phyloP scores from a whole-genome alignment of 2,329 filamentous ascomycete species.

The Colletotrichum scovillei region DNA sequence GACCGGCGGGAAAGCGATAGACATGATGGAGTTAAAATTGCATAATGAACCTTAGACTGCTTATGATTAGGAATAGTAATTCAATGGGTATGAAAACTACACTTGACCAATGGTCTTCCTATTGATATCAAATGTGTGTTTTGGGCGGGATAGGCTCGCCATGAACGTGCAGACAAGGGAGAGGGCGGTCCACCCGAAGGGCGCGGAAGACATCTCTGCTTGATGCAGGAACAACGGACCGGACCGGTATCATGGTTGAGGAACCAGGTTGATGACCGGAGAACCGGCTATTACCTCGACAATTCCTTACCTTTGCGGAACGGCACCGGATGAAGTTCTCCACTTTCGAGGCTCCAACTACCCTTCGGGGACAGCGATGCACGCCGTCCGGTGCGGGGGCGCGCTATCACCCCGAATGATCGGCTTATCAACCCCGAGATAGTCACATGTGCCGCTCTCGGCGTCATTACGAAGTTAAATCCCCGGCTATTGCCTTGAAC shows the following conservation, averaged over 20 bases:
- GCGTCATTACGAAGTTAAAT: not conserved
- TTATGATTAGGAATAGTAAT: too few species aligned
- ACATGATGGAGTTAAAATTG: too few species aligned
- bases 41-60: accelerated
- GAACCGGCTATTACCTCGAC: slow-evolving; percentile 15
- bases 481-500: not conserved
- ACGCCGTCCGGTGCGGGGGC: slow-evolving; percentile 18
- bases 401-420: not conserved
- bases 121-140: too few species aligned
- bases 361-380: slow-evolving; percentile 25
- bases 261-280: slow-evolving; percentile 3
- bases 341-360: slow-evolving; percentile 23
- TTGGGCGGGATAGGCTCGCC: too few species aligned
- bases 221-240: not conserved
- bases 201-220: too few species aligned
- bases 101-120: too few species aligned
- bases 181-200: too few species aligned
- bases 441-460: slow-evolving; percentile 12
- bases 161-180: too few species aligned
- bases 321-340: slow-evolving; percentile 13
- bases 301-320: slow-evolving; percentile 35
- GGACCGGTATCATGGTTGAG: not conserved
- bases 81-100: too few species aligned
- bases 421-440: not conserved
- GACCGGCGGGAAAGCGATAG: too few species aligned